These are phyloP conservation scores for Fusarium metavorans DNA, from an alignment of 2,329 filamentous ascomycete species.

Conservation along the genomic window DNA sequence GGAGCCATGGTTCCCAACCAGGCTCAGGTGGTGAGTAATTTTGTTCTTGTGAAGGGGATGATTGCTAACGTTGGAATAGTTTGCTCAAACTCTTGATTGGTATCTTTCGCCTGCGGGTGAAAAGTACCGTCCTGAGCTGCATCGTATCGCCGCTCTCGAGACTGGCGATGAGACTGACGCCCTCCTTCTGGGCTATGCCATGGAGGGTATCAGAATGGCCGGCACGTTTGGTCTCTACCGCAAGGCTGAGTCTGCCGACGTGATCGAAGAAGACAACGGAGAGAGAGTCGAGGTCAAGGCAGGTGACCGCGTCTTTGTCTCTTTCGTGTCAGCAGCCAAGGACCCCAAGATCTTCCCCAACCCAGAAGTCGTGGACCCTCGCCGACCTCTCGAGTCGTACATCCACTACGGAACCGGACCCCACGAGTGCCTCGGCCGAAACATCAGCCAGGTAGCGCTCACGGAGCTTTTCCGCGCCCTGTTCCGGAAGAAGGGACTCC, in stretches of 20 bases:
- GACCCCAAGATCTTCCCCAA: constrained; percentile 71
- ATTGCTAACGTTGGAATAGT: constrained; percentile 57
- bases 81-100: constrained; percentile 79
- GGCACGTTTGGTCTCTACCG: constrained; percentile 73
- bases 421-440: constrained; percentile 71
- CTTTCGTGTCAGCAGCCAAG: constrained; percentile 67
- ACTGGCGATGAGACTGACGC: constrained; percentile 70
- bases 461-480: constrained; percentile 76
- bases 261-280: constrained; percentile 64
- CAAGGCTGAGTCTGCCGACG: constrained; percentile 59
- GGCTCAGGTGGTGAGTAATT: constrained; percentile 68
- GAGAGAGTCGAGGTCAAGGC: constrained; percentile 62
- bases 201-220: constrained; percentile 78
- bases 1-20: constrained; percentile 78
- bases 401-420: constrained; percentile 73
- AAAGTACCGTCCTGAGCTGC: constrained; percentile 69
- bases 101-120: constrained; percentile 71
- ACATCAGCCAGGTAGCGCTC: constrained; percentile 71
- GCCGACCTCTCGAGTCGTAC: constrained; percentile 73
- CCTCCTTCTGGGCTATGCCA: constrained; percentile 74
- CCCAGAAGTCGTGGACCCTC: constrained; percentile 70
- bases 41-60: neutral
- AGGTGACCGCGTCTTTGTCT: constrained; percentile 73
- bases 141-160: constrained; percentile 67
- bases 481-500: constrained; percentile 70